phyloP scores from a whole-genome alignment of 192 early-diverging fungal genomes.

The Allomyces macrogynus region DNA sequence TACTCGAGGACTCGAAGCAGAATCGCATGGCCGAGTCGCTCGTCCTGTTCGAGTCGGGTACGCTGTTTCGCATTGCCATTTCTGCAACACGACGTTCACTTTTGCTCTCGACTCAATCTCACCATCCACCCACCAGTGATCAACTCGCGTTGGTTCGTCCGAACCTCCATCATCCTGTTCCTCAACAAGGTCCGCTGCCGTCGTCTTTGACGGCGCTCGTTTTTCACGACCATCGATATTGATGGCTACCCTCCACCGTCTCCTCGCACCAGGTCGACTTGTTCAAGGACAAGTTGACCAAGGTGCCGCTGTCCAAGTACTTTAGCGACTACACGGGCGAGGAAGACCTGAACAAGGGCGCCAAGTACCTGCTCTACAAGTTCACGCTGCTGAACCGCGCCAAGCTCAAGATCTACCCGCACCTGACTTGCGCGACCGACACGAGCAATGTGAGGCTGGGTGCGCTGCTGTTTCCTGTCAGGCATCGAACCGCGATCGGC shows the following conservation, averaged over 20 bases:
- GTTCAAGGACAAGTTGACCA: constrained; percentile 19
- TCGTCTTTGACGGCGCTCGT: too few relatives aligned
- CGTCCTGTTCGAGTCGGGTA: constrained; percentile 60
- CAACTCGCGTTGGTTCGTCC: constrained; percentile 23
- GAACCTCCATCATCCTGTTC: constrained; percentile 27
- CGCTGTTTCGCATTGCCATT: not conserved
- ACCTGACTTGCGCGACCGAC: constrained; percentile 79
- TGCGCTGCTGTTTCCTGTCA: not conserved
- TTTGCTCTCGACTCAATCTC: not conserved
- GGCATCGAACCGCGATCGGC: not conserved
- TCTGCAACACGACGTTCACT: not conserved
- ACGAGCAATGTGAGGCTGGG: constrained; percentile 47
- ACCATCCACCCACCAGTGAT: constrained; percentile 9
- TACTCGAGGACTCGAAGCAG: constrained; percentile 28
- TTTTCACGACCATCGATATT: too few relatives aligned
- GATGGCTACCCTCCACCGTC: too few relatives aligned
- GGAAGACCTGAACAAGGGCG: constrained; percentile 56
- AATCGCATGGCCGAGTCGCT: constrained; percentile 85
- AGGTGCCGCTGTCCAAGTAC: constrained; percentile 17
- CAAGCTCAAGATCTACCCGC: constrained; percentile 61
- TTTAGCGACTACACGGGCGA: constrained; percentile 36
- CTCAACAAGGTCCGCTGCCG: constrained; percentile 16
- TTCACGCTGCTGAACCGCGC: constrained; percentile 72
- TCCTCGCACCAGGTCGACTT: constrained; percentile 10
- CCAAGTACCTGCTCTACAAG: constrained; percentile 71